phyloP scores from a whole-genome alignment of 139 green algal genomes.

The Auxenochlorella pyrenoidosa region DNA sequence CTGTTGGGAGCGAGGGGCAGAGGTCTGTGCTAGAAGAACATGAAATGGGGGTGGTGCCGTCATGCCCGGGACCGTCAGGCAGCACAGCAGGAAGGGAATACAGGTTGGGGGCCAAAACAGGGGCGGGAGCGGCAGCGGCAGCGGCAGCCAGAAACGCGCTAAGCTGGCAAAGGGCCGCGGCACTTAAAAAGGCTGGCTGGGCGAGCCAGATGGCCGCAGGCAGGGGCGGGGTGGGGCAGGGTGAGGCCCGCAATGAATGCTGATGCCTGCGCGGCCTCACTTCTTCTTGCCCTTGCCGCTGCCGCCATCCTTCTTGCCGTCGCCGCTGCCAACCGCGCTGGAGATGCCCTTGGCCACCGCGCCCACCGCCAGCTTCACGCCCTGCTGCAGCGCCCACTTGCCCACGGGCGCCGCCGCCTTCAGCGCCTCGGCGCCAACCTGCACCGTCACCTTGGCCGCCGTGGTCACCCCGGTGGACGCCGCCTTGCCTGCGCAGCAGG shows the following conservation, averaged over 20 bases:
- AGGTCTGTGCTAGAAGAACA: too few relatives aligned
- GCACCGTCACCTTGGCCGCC: conserved; percentile 43
- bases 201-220: too few relatives aligned
- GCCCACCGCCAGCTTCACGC: conserved; percentile 40
- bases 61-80: too few relatives aligned
- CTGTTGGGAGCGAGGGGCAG: too few relatives aligned
- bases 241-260: too few relatives aligned
- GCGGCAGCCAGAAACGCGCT: neutral
- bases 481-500: conserved; percentile 5
- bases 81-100: too few relatives aligned
- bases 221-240: too few relatives aligned
- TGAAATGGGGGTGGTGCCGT: too few relatives aligned
- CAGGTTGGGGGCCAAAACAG: neutral
- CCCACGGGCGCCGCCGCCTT: conserved; percentile 50
- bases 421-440: conserved; percentile 44
- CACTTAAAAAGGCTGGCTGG: neutral
- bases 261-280: too few relatives aligned
- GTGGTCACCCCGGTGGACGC: conserved; percentile 1
- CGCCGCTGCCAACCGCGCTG: neutral
- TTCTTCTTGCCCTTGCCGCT: conserved; percentile 2
- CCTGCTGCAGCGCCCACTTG: conserved; percentile 53
- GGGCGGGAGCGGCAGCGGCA: neutral
- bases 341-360: conserved; percentile 25
- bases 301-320: conserved; percentile 1
- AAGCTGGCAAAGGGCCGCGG: neutral